Evolutionary conservation across 345 rosid species (phyloP), one percentile per base, ranked within the genome.

Genomic region (Corymbia maculata): DNA sequence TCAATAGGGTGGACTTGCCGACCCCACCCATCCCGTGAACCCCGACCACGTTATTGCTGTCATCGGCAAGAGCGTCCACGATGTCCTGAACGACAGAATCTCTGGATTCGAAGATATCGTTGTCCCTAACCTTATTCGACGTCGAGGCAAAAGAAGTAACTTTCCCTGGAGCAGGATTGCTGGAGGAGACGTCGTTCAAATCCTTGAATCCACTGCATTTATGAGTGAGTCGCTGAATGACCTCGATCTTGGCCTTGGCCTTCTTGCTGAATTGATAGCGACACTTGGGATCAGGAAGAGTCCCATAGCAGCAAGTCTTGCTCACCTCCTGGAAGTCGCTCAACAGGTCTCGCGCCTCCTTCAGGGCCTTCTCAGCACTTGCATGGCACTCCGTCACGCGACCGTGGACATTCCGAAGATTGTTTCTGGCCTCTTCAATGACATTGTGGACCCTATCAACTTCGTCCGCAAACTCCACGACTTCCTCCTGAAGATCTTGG

Each of bases 391-490:
- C 1, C 7, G 53, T 4, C 17, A 52, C 53, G 0, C 0, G 7
- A 51, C 7, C 0, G 52, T 51, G 1, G 7, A 13, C 53, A 52
- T 15, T 52, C 7, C 53, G 53, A 52, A 5, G 1, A 52, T 52
- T 52, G 53, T 52, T 5, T 52, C 53, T 13, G 7, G 53, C 53
- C 19, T 0, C 7, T 52, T 52, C 7, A 0, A 1, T 3, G 53
- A 0, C 3, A 15, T 15, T 15, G 7, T 52, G 19, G 19, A 52
- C 53, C 53, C 7, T 52, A 0, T 52, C 53, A 4, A 0, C 53
- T 17, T 52, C 3, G 0, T 15, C 0, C 7, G 53, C 53, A 0
- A 52, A 17, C 53, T 52, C 2, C 3, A 0, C 19, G 7, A 5
- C 53, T 52, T 52, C 19, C 7, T 52, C 0, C 53, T 52, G 53